Evolutionary conservation across 345 rosid species (phyloP), one percentile per base, ranked within the genome.

Genomic region (Microthlaspi erraticum): DNA sequence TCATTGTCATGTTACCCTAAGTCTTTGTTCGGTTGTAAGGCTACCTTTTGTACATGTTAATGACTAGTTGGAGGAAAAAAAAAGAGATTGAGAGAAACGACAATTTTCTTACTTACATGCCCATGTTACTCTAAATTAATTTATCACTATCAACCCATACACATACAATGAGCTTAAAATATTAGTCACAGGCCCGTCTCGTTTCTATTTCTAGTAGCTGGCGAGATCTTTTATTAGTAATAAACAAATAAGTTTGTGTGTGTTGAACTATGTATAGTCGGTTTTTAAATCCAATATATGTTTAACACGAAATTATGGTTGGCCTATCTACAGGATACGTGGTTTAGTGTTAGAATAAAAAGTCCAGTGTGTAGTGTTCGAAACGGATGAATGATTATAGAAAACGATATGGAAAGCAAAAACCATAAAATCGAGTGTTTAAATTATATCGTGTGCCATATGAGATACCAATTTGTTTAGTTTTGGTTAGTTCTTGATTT

Each of bases 91-190:
- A 42, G 18, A 33, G 5, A 23, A 18, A 8, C 3, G 36, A 64
- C 8, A 10, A 37, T 33, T 46, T 62, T 50, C 53, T 41, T 13
- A 60, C 44, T 52, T n/a, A 61, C 63, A 62, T 19, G 26, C 31
- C 71, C 77, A 73, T 58, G 77, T 66, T 73, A 73, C 54, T 42
- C 45, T 29, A 44, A 37, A 1, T 72, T 63, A 20, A 5, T 53
- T 7, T 63, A 44, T 44, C 61, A 51, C 31, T 9, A 19, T 33
- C 36, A 19, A 20, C 31, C 33, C 14, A 44, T 18, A 19, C 13
- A 33, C 14, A 44, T 18, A 19, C 13, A 33, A 1, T 41, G 45
- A 53, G n/a, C 19, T 51, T 23, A 23, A 43, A 36, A 44, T 45
- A 55, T 45, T 31, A 34, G 20, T 53, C 76, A 64, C 64, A 44